Evolutionary conservation across 306 rosid species (phyloP).

Genomic region (Luffa acutangula): DNA sequence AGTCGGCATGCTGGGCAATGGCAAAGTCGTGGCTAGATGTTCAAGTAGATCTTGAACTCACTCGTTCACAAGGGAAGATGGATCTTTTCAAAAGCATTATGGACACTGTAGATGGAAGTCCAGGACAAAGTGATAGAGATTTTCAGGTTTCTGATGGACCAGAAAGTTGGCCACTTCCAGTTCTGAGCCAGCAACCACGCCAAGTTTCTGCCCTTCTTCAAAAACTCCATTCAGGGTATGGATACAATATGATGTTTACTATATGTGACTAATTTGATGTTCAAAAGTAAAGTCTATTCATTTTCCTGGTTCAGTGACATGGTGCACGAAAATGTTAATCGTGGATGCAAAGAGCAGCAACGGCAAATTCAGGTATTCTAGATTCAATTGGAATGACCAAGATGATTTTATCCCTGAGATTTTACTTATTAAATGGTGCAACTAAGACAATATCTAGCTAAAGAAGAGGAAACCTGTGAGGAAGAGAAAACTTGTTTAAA

Average conservation of each 20-base stretch:
- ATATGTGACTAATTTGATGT: conserved; percentile 4
- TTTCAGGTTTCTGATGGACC: conserved; percentile 45
- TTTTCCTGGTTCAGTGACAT: conserved; percentile 49
- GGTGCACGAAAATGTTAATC: conserved; percentile 66
- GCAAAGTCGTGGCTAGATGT: conserved; percentile 91
- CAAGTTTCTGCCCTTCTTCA: conserved; percentile 80
- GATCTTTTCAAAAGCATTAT: conserved; percentile 47
- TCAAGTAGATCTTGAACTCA: conserved; percentile 78
- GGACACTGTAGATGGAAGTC: conserved; percentile 53
- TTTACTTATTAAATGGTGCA: not conserved
- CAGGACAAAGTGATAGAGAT: conserved; percentile 42
- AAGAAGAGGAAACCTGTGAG: not conserved
- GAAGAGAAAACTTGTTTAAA: not conserved
- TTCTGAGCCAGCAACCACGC: conserved; percentile 80
- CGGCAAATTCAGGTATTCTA: conserved; percentile 81
- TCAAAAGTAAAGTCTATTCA: not conserved
- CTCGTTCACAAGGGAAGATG: conserved; percentile 49
- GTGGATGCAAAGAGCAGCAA: conserved; percentile 91
- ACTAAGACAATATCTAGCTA: not conserved
- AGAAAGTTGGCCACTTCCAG: conserved; percentile 85
- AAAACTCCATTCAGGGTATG: conserved; percentile 89
- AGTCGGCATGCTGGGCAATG: conserved; percentile 99
- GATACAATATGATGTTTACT: not conserved
- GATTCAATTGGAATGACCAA: not conserved
- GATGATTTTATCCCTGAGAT: not conserved